A percentile compares a stretch with the other conserved stretches of the same genome.
Evolutionary conservation across 2,329 filamentous ascomycete species (phyloP).

Genomic region (Aureobasidium sp.): DNA sequence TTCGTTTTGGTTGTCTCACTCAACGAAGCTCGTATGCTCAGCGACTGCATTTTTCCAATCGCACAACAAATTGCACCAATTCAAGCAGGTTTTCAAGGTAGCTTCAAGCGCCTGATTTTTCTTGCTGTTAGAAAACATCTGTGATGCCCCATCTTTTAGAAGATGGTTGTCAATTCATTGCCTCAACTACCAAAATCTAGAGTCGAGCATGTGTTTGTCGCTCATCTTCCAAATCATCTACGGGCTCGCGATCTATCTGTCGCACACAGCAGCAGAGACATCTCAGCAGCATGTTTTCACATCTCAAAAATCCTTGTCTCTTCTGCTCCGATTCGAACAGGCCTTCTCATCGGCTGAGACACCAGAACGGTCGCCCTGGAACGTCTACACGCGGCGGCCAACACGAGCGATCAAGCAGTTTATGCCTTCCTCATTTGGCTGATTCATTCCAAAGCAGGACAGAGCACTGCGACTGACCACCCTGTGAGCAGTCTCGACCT

Average conservation of each 20-base stretch:
- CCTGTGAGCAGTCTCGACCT: not conserved
- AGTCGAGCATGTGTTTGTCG: not conserved
- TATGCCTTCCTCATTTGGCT: not conserved
- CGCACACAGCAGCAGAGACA: not conserved
- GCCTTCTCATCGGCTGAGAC: not conserved
- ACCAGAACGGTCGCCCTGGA: conserved; percentile 6
- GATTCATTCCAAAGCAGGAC: not conserved
- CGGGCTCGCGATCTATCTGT: not conserved
- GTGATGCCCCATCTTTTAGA: too few species aligned
- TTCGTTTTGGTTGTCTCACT: conserved; percentile 4
- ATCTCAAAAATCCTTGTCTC: not conserved
- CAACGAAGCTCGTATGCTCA: not conserved
- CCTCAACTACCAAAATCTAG: not conserved
- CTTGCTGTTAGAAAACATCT: not conserved
- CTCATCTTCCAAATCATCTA: not conserved
- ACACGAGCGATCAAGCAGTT: not conserved
- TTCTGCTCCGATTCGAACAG: not conserved
- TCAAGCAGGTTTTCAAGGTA: not conserved
- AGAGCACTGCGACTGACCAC: not conserved
- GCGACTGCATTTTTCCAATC: not conserved
- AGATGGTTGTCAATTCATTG: not conserved
- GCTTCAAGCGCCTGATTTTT: not conserved
- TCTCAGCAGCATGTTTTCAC: not conserved
- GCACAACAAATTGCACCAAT: not conserved
- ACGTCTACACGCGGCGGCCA: not conserved